Evolutionary conservation across 306 rosid genomes (phyloP).

Genomic region (Luffa aegyptiaca): DNA sequence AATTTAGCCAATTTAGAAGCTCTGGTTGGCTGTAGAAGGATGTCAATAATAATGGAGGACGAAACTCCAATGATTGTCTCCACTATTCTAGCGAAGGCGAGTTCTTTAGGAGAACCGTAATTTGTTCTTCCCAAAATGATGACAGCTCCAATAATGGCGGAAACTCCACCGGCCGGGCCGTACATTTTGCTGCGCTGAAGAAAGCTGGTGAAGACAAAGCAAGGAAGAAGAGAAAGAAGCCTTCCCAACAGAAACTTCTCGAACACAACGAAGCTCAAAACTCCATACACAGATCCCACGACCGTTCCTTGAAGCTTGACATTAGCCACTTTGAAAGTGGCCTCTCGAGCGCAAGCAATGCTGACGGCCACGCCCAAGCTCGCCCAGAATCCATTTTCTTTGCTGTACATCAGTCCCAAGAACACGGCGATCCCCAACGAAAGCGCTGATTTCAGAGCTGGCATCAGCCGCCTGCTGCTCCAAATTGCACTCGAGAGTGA

Average conservation of each 20-base stretch:
- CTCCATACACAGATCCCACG: conserved; percentile 56
- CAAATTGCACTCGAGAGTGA: neutral
- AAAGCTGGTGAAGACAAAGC: conserved; percentile 57
- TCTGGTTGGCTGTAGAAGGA: conserved; percentile 43
- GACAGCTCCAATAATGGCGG: conserved; percentile 57
- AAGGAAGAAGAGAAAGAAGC: conserved; percentile 52
- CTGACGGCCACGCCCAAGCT: conserved; percentile 59
- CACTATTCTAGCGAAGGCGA: conserved; percentile 45
- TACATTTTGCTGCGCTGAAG: conserved; percentile 65
- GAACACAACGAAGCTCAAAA: conserved; percentile 42
- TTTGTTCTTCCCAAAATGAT: conserved; percentile 45
- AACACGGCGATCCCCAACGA: conserved; percentile 50
- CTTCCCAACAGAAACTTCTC: conserved; percentile 26
- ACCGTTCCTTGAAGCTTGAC: conserved; percentile 62
- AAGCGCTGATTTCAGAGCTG: conserved; percentile 38
- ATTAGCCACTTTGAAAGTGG: conserved; percentile 49
- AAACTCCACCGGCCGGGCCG: conserved; percentile 62
- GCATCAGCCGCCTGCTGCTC: conserved; percentile 15
- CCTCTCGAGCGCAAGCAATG: conserved; percentile 33
- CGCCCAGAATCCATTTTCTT: conserved; percentile 50
- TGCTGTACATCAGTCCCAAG: conserved; percentile 48
- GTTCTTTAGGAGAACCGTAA: conserved; percentile 50
- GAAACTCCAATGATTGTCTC: conserved; percentile 63
- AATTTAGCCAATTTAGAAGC: conserved; percentile 39
- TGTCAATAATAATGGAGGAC: conserved; percentile 41